These are phyloP conservation scores for Suillus plorans DNA, from an alignment of 768 basidiomycete genomes.

Conservation along the genomic window DNA sequence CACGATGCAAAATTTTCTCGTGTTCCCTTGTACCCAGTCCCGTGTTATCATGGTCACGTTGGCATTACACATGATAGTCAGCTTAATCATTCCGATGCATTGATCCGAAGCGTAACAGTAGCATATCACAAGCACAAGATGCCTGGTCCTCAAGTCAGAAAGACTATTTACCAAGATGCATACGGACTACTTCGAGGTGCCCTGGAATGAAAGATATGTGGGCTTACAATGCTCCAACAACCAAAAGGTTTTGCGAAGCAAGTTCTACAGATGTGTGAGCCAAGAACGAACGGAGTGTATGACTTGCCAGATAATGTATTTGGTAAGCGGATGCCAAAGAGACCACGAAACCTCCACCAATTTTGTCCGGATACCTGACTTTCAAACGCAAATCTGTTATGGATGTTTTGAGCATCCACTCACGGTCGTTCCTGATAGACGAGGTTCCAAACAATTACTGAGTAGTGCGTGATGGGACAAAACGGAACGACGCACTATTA, in stretches of 20 bases:
- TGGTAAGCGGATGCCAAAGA: constrained; percentile 10
- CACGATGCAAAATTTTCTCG: too few species aligned
- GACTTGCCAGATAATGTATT: constrained; percentile 8
- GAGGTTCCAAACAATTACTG: neutral
- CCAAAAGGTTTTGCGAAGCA: constrained; percentile 11
- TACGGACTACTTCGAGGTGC: neutral
- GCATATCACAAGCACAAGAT: neutral
- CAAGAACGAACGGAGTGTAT: neutral
- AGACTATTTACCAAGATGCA: constrained; percentile 9
- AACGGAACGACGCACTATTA: neutral
- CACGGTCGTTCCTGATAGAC: constrained; percentile 1
- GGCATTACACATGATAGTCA: constrained; percentile 14
- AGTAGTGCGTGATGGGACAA: neutral
- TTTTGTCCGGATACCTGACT: constrained; percentile 6
- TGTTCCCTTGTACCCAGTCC: constrained; percentile 4
- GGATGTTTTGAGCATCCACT: constrained; percentile 4
- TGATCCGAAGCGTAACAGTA: neutral
- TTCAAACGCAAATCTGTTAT: neutral
- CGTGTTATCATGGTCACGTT: constrained; percentile 10
- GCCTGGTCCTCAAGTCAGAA: neutral
- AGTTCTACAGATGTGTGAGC: neutral
- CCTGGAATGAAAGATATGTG: constrained; percentile 6
- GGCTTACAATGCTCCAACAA: constrained; percentile 5
- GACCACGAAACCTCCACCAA: constrained; percentile 11
- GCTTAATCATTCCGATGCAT: constrained; percentile 9